Base-by-base conservation (phyloP, 2,329 filamentous ascomycete species). In the Byssoonygena ceratinophila region DNA sequence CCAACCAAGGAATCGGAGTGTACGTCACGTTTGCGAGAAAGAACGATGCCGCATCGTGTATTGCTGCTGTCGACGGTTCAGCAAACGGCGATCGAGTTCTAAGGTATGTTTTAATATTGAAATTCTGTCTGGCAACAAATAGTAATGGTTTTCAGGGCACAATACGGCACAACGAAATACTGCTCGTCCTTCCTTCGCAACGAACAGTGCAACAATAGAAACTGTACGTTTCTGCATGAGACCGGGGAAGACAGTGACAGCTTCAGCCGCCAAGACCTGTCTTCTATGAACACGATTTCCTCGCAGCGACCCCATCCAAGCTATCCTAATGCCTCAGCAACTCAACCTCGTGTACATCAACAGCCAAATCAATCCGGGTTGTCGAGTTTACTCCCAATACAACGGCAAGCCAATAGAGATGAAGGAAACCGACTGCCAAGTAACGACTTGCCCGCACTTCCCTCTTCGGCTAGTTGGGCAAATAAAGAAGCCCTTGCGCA, bases 11-110 rank as follows among this genome's bases (percentile, higher is more conserved):
- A 0, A 84, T 98, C 4, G 92, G 92, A 44, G 91, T 98, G 47
- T 98, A 98, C 64, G 92, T 98, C n/a, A 98, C 92, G 0, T 98
- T 96, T 66, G 85, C 92, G 60, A 84, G 81, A 58, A 94, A 94
- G 66, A 82, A 88, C 59, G 92, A 97, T 69, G 92, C 92, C 14
- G 84, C 84, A 37, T 82, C 80, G 34, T 98, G 92, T 67, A 98
- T 98, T 57, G 79, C 83, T 52, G 88, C 89, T 34, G 92, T 98
- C 4, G 89, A 98, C 67, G 89, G 90, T 31, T 94, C 90, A 1
- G 80, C 85, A 56, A 97, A 98, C 63, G 89, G 87, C 49, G 92
- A 97, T 57, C 78, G 91, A 47, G 77, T 87, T 12, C 72, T 98
- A 18, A 84, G 87, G 74, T 90, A 81, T 3, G 83, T 82, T 63